Evolutionary conservation across 805 yeast genomes (phyloP).

Genomic region (Yamadazyma takamatsuzukensis): DNA sequence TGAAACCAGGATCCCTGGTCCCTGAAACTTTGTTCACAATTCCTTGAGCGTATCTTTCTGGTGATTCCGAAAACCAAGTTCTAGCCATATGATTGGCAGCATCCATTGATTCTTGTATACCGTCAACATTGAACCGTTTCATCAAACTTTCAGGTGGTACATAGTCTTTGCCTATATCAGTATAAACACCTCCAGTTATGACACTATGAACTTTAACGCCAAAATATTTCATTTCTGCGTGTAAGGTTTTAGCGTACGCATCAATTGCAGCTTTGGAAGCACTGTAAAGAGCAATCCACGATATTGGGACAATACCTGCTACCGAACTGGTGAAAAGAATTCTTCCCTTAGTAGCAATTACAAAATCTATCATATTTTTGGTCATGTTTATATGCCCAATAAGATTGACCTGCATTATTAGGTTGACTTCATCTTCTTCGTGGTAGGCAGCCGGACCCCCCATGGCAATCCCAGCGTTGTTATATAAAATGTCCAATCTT

Average conservation of each 20-base stretch:
- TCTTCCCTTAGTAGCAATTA: conserved; percentile 27
- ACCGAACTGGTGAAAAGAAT: conserved; percentile 33
- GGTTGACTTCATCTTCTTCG: conserved; percentile 14
- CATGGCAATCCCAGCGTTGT: conserved; percentile 33
- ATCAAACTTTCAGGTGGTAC: too few species aligned
- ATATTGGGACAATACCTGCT: conserved; percentile 22
- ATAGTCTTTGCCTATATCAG: conserved; percentile 2
- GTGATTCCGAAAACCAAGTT: conserved; percentile 14
- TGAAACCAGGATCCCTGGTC: conserved; percentile 20
- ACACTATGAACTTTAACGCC: conserved; percentile 8
- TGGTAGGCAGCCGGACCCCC: conserved; percentile 22
- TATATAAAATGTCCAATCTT: conserved; percentile 29
- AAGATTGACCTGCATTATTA: conserved; percentile 27
- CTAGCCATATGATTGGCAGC: conserved; percentile 21
- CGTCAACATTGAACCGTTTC: conserved; percentile 12
- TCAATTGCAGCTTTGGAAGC: conserved; percentile 21
- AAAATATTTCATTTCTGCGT: conserved; percentile 9
- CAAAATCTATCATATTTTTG: conserved; percentile 22
- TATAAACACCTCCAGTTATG: conserved; percentile 8
- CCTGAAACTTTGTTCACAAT: conserved; percentile 17
- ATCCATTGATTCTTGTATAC: conserved; percentile 15
- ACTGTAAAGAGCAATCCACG: conserved; percentile 26
- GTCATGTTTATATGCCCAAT: conserved; percentile 31
- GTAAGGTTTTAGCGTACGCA: conserved; percentile 8
- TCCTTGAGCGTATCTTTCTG: conserved; percentile 21